Percentiles rank a stretch among this genome's conserved stretches.
Conservation (phyloP, 2,329 filamentous ascomycete species). For the Neonectria coccinea region DNA sequence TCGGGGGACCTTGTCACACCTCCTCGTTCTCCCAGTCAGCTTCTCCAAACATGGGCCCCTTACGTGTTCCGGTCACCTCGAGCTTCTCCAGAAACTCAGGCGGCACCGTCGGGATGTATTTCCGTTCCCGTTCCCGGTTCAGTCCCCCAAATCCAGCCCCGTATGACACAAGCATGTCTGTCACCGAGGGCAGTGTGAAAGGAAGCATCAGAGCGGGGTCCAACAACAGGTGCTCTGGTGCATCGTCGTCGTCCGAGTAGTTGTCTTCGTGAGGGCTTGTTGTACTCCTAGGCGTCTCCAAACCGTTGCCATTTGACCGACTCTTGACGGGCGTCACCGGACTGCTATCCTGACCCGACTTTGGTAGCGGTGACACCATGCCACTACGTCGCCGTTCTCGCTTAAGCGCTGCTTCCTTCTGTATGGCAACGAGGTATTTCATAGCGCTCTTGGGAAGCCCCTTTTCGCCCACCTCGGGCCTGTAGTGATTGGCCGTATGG, state of each 20-base stretch:
- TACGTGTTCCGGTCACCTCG: constrained; percentile 69
- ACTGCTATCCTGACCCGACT: constrained; percentile 51
- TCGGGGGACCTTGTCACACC: constrained; percentile 51
- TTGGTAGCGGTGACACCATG: constrained; percentile 57
- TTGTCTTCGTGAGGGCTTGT: constrained; percentile 50
- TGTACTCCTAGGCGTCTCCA: constrained; percentile 58
- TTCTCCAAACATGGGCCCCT: constrained; percentile 69
- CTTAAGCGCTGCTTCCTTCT: constrained; percentile 76
- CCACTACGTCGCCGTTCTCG: constrained; percentile 65
- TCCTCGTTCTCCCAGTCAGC: constrained; percentile 77
- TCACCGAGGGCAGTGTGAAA: constrained; percentile 94
- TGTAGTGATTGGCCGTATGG: constrained; percentile 91
- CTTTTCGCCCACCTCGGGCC: constrained; percentile 95
- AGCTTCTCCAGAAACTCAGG: constrained; percentile 92
- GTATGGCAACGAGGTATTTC: constrained; percentile 85
- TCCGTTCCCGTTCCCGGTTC: constrained; percentile 90
- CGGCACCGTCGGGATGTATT: constrained; percentile 95
- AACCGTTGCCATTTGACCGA: constrained; percentile 57
- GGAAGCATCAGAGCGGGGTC: constrained; percentile 94
- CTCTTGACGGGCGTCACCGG: constrained; percentile 59
- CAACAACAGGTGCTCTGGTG: constrained; percentile 80
- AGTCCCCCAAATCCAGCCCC: constrained; percentile 94
- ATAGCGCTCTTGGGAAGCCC: constrained; percentile 87
- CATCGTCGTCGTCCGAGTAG: constrained; percentile 71
- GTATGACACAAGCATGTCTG: constrained; percentile 96